phyloP scores from a whole-genome alignment of 2,329 filamentous ascomycete genomes.

The Paraphoma sp. region DNA sequence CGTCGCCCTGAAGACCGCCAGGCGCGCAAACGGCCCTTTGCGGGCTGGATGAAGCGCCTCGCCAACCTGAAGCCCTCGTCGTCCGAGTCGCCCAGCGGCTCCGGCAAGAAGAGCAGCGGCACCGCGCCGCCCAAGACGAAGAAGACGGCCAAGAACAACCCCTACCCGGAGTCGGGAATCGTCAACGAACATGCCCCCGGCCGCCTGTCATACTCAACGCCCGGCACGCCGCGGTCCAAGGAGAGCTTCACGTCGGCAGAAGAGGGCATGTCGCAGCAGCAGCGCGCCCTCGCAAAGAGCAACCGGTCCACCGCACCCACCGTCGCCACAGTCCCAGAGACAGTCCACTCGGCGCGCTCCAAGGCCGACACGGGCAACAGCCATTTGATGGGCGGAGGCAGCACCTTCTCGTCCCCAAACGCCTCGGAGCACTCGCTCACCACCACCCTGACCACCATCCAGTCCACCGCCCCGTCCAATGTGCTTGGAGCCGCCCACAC shows the following conservation, averaged over 20 bases:
- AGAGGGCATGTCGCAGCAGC: slow-evolving; percentile 55
- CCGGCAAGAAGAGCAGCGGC: slow-evolving; percentile 49
- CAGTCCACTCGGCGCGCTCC: slow-evolving; percentile 77
- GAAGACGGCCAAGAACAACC: slow-evolving; percentile 78
- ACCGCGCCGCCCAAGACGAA: slow-evolving; percentile 55
- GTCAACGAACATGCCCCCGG: slow-evolving; percentile 53
- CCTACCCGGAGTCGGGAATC: slow-evolving; percentile 84
- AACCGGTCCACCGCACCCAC: slow-evolving; percentile 79
- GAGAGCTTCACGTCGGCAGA: slow-evolving; percentile 66
- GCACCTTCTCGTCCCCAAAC: slow-evolving; percentile 82
- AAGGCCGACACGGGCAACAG: slow-evolving; percentile 80
- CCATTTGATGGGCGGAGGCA: slow-evolving; percentile 66
- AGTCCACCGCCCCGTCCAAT: slow-evolving; percentile 71
- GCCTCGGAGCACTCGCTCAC: slow-evolving; percentile 81
- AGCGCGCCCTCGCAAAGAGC: slow-evolving; percentile 65
- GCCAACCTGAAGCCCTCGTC: slow-evolving; percentile 85
- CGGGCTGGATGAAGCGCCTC: slow-evolving; percentile 92
- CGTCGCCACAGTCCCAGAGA: slow-evolving; percentile 82
- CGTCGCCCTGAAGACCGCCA: slow-evolving; percentile 66
- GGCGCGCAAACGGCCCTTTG: slow-evolving; percentile 82
- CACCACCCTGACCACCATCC: slow-evolving; percentile 85
- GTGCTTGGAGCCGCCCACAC: slow-evolving; percentile 49
- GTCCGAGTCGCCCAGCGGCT: slow-evolving; percentile 57
- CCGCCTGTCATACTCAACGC: slow-evolving; percentile 58
- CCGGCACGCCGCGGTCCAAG: slow-evolving; percentile 48